phyloP scores from a whole-genome alignment of 2,329 filamentous ascomycete species.

The Blastomyces gilchristii region DNA sequence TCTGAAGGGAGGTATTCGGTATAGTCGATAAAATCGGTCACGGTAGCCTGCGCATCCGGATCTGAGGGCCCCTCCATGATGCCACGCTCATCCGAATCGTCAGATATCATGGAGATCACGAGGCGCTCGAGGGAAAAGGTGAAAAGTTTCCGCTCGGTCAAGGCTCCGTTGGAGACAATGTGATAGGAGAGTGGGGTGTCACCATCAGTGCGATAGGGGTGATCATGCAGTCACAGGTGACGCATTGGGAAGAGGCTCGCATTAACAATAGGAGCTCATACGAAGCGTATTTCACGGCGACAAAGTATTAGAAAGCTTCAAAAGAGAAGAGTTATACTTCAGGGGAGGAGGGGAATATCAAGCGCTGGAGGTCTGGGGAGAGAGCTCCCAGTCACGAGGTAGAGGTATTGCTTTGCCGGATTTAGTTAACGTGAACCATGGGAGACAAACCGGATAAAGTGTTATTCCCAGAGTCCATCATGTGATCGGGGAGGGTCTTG shows the following conservation, averaged over 20 bases:
- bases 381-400: neutral
- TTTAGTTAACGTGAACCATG: neutral
- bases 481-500: no score
- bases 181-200: conserved; percentile 12
- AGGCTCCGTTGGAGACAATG: conserved; percentile 7
- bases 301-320: neutral
- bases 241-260: conserved; percentile 8
- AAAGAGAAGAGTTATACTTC: neutral
- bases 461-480: neutral
- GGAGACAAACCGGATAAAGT: neutral
- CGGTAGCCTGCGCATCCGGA: conserved; percentile 55
- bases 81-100: conserved; percentile 34
- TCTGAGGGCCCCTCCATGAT: conserved; percentile 44
- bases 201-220: conserved; percentile 18
- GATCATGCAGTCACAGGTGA: conserved; percentile 14
- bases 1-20: conserved; percentile 59
- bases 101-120: conserved; percentile 27
- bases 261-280: neutral
- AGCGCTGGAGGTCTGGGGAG: neutral
- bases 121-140: conserved; percentile 4
- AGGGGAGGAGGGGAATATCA: neutral
- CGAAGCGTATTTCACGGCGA: neutral
- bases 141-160: conserved; percentile 6
- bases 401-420: neutral
- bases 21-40: conserved; percentile 59